phyloP scores from a whole-genome alignment of 129 eudicot species.

The Kitagawia praeruptora region DNA sequence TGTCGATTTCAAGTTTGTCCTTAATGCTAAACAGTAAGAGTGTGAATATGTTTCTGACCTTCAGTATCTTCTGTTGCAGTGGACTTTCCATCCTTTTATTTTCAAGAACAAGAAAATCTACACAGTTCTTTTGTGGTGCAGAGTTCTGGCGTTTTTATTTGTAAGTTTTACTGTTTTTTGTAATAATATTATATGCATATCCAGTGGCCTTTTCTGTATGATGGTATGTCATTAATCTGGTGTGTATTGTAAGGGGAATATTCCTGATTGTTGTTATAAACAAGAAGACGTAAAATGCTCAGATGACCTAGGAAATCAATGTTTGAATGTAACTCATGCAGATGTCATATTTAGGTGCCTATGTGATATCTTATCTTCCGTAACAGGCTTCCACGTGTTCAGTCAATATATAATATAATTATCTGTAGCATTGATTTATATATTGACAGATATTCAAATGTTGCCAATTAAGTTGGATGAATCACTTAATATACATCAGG shows the following conservation, averaged over 20 bases:
- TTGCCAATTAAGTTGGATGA: neutral
- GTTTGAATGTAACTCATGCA: neutral
- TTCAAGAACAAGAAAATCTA: constrained; percentile 89
- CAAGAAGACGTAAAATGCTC: neutral
- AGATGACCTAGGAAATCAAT: neutral
- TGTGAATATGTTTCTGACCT: neutral
- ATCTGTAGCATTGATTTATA: neutral
- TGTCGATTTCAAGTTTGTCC: neutral
- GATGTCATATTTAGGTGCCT: neutral
- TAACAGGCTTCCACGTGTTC: neutral
- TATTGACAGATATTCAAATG: neutral
- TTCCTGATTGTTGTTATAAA: neutral
- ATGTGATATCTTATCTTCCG: neutral
- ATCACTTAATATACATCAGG: neutral
- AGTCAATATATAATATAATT: neutral
- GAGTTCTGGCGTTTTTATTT: constrained; percentile 84
- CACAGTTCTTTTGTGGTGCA: constrained; percentile 97
- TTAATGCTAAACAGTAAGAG: neutral
- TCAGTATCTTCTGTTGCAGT: constrained; percentile 44
- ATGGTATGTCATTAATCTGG: neutral
- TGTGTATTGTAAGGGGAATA: neutral
- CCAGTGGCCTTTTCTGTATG: neutral
- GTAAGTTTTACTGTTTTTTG: constrained; percentile 42
- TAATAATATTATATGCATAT: neutral
- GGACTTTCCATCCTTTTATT: constrained; percentile 97